phyloP scores from a whole-genome alignment of 345 rosid genomes.

The Boechera retrofracta region DNA sequence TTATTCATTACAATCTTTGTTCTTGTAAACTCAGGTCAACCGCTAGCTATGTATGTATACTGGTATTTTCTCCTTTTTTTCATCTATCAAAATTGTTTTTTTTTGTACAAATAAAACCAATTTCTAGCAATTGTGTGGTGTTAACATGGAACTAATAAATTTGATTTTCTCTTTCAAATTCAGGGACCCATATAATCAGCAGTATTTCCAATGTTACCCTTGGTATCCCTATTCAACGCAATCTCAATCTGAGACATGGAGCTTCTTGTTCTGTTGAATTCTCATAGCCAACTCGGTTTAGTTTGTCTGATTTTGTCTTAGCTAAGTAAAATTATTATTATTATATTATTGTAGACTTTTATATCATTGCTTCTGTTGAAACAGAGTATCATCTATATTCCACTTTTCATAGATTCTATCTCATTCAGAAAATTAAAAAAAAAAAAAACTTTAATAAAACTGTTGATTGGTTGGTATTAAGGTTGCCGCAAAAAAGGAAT shows the following conservation, averaged over 20 bases:
- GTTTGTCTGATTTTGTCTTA: not conserved
- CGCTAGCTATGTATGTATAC: not conserved
- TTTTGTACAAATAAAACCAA: not conserved
- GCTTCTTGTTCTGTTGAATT: conserved; percentile 14
- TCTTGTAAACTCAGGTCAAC: conserved; percentile 19
- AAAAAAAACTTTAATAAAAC: not conserved
- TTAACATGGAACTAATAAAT: not conserved
- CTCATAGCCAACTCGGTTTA: not conserved
- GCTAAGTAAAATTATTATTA: not conserved
- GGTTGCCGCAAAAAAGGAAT: not conserved
- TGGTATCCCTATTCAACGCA: not conserved
- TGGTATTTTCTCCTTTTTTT: conserved; percentile 25
- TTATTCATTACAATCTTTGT: not conserved
- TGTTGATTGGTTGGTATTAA: conserved; percentile 8
- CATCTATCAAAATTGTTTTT: not conserved
- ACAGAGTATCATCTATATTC: not conserved
- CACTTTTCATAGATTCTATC: conserved; percentile 25
- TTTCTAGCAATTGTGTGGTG: not conserved
- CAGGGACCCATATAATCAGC: not conserved
- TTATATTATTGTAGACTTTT: not conserved
- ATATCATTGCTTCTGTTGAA: conserved; percentile 22
- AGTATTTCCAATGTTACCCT: not conserved
- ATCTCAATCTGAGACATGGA: conserved; percentile 7
- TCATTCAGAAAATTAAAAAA: not conserved
- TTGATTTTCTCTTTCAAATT: not conserved